Evolutionary conservation across 208 protist genomes (phyloP), one percentile per base, ranked within the genome.

Genomic region (Acanthamoeba triangularis): DNA sequence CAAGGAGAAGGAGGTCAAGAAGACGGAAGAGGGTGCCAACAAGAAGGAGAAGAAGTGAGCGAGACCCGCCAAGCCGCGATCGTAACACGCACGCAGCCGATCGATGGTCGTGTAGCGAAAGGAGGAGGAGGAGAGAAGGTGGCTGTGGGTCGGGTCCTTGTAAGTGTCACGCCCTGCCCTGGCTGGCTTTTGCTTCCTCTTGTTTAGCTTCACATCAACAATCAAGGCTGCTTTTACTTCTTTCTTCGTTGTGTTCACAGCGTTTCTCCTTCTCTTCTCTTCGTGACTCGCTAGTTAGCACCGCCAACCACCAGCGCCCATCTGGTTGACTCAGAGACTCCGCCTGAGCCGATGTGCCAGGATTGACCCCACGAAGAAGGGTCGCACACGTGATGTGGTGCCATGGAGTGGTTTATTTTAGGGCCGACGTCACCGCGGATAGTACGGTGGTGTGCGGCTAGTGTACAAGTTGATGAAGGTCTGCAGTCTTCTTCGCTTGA

Each of bases 1-100:
- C 80, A 88, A 88, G 49, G 80, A 54, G 14, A 63, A 92, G 87
- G 63, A 92, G 35, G 0, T 6, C 41, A 74, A 92, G 87, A 92
- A 92, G 63, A 54, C 33, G 41, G 54, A 65, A 44, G 61, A 92
- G 87, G 59, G 23, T 0, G 59, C 28, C 23, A 10, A 30, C 20
- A 54, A 35, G 56, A 35, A 35, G 16, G 52, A 30, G 3, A 74
- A 92, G 80, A 30, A 72, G 63, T 72, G 33, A 72, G 8, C 49
- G 37, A 41, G 37, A 41, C 37, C 37, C 37, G 37, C 37, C 37
- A 41, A 41, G 37, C 1, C 1, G 37, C 37, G 37, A 41, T 41
- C 37, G 37, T 41, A 41, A 41, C 37, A 41, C 37, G 37, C 37
- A 41, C 1, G 37, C 37, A 41, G 37, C 37, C 3, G 37, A 41